Evolutionary conservation across 2,329 filamentous ascomycete species (phyloP).

Genomic region (Phaeomoniella chlamydospora): DNA sequence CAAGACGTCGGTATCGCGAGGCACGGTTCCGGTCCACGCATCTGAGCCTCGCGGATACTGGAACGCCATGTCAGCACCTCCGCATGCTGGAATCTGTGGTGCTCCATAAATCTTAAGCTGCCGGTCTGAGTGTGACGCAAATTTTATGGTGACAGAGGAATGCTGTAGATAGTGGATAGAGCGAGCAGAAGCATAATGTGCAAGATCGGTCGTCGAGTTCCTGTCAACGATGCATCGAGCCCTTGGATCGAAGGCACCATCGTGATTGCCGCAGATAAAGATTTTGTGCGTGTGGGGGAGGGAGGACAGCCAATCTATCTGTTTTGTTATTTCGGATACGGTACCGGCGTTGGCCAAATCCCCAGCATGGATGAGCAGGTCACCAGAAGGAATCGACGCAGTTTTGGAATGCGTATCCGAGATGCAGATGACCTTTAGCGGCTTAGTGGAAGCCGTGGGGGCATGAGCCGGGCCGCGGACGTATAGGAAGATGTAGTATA

Average conservation of each 20-base stretch:
- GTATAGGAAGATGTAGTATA: slow-evolving; percentile 51
- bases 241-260: slow-evolving; percentile 63
- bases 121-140: slow-evolving; percentile 31
- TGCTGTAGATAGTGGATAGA: slow-evolving; percentile 62
- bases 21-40: slow-evolving; percentile 60
- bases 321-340: slow-evolving; percentile 58
- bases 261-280: slow-evolving; percentile 77
- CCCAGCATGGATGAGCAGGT: slow-evolving; percentile 80
- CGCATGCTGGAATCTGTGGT: slow-evolving; percentile 64
- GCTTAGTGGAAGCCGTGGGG: slow-evolving; percentile 35
- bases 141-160: slow-evolving; percentile 49
- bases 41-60: slow-evolving; percentile 54
- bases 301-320: slow-evolving; percentile 60
- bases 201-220: slow-evolving; percentile 46
- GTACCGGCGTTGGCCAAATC: slow-evolving; percentile 67
- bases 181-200: slow-evolving; percentile 20
- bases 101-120: slow-evolving; percentile 63
- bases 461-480: slow-evolving; percentile 53
- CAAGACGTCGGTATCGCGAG: slow-evolving; percentile 59
- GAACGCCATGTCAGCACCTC: slow-evolving; percentile 60
- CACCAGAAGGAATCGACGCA: slow-evolving; percentile 53
- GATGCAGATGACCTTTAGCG: slow-evolving; percentile 70
- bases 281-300: slow-evolving; percentile 64
- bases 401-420: slow-evolving; percentile 68
- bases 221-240: slow-evolving; percentile 45